phyloP scores from a whole-genome alignment of 345 rosid genomes.

The Hibiscus tridactylites region DNA sequence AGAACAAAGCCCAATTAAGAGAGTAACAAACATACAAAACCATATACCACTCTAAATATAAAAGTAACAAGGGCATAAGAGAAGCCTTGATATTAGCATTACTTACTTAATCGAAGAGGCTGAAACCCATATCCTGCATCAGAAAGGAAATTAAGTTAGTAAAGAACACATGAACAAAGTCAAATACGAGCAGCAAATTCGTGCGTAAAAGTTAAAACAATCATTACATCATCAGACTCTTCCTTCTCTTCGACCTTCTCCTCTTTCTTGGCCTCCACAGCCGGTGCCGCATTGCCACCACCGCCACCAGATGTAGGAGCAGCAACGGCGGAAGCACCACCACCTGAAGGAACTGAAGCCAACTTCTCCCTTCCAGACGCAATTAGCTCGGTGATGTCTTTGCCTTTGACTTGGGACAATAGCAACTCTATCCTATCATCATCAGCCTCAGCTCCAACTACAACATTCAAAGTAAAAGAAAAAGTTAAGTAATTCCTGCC shows the following conservation, averaged over 20 bases:
- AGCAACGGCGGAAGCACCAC: conserved; percentile 37
- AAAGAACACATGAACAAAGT: conserved; percentile 2
- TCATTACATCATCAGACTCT: conserved; percentile 61
- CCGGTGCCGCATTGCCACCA: conserved; percentile 36
- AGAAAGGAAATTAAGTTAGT: neutral
- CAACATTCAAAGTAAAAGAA: neutral
- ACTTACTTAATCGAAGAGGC: conserved; percentile 54
- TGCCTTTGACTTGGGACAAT: conserved; percentile 44
- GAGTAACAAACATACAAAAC: neutral
- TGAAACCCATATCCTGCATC: conserved; percentile 78
- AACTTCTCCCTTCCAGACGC: conserved; percentile 70
- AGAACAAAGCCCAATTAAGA: neutral
- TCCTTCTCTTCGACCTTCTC: conserved; percentile 75
- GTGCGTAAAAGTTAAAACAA: neutral
- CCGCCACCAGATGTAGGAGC: conserved; percentile 34
- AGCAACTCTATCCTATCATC: conserved; percentile 54
- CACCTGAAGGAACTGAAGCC: conserved; percentile 69
- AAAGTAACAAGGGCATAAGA: neutral
- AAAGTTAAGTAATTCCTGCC: neutral
- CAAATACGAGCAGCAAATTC: neutral
- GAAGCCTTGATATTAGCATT: neutral
- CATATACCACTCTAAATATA: conserved; percentile 3
- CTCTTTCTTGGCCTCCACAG: conserved; percentile 57
- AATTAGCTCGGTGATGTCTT: conserved; percentile 59
- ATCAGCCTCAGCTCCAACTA: conserved; percentile 62